Conservation (phyloP, 805 yeast species). For the Tetrapisispora namnaoensis region DNA sequence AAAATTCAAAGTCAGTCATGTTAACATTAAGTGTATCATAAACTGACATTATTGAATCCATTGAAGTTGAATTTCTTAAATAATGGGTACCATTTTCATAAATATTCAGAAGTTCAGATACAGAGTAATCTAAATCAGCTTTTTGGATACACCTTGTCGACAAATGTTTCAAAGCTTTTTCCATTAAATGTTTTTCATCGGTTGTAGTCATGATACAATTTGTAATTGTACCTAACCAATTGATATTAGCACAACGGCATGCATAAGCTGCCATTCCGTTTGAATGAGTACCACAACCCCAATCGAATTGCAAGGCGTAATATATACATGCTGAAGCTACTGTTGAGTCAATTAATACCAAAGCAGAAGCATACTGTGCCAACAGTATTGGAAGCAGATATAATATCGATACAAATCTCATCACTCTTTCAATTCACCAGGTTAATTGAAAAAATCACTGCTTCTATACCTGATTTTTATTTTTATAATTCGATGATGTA, state of each 20-base stretch:
- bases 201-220: slow-evolving; percentile 33
- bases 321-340: slow-evolving; percentile 35
- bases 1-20: slow-evolving; percentile 26
- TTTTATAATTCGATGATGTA: no score
- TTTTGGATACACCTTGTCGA: slow-evolving; percentile 24
- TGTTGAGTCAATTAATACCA: slow-evolving; percentile 1
- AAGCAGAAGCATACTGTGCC: background rate
- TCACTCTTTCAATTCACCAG: background rate
- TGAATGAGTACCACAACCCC: slow-evolving; percentile 35
- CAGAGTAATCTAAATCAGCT: slow-evolving; percentile 24
- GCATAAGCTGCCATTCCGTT: slow-evolving; percentile 28
- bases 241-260: slow-evolving; percentile 35
- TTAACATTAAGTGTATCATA: slow-evolving; percentile 29
- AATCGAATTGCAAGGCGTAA: slow-evolving; percentile 31
- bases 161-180: slow-evolving; percentile 35
- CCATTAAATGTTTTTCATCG: slow-evolving; percentile 19
- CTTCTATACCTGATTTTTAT: no score
- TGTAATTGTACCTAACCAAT: slow-evolving; percentile 38
- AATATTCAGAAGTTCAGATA: slow-evolving; percentile 27
- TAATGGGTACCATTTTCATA: slow-evolving; percentile 31
- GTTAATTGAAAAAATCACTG: no score
- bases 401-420: background rate
- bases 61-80: slow-evolving; percentile 23
- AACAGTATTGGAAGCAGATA: background rate
- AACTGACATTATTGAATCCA: slow-evolving; percentile 19